Evolutionary conservation across 805 yeast species (phyloP).

Genomic region (Lachancea sp.): DNA sequence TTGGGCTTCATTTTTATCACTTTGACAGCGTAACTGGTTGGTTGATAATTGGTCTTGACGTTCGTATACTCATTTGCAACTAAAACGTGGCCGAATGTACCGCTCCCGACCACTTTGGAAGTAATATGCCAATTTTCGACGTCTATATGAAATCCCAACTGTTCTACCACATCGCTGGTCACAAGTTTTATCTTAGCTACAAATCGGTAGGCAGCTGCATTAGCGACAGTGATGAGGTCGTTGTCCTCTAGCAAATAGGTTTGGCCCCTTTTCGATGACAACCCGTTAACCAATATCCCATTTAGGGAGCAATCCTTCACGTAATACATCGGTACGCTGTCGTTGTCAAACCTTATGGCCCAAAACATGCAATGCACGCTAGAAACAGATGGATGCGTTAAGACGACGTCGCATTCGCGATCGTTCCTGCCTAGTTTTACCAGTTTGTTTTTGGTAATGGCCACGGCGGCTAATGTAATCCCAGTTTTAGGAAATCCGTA

Average conservation of each 20-base stretch:
- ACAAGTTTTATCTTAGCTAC: slow-evolving; percentile 7
- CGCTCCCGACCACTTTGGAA: slow-evolving; percentile 42
- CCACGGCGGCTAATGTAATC: slow-evolving; percentile 14
- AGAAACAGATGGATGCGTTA: slow-evolving; percentile 39
- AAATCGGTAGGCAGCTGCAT: slow-evolving; percentile 24
- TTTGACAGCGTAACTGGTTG: slow-evolving; percentile 45
- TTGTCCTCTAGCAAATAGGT: slow-evolving; percentile 33
- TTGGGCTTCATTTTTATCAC: slow-evolving; percentile 33
- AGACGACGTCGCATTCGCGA: slow-evolving; percentile 29
- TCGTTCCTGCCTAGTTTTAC: slow-evolving; percentile 41
- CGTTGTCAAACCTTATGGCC: slow-evolving; percentile 45
- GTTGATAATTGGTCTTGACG: slow-evolving; percentile 11
- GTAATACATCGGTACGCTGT: slow-evolving; percentile 42
- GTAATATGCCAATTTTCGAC: slow-evolving; percentile 39
- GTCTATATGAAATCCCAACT: slow-evolving; percentile 18
- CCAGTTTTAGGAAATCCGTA: slow-evolving; percentile 1
- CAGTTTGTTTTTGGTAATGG: slow-evolving; percentile 30
- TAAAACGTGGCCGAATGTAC: slow-evolving; percentile 52
- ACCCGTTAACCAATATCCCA: slow-evolving; percentile 44
- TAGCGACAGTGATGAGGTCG: slow-evolving; percentile 38
- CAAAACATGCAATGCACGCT: slow-evolving; percentile 43
- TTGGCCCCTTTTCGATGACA: slow-evolving; percentile 27
- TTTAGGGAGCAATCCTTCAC: slow-evolving; percentile 46
- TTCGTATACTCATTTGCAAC: slow-evolving; percentile 11
- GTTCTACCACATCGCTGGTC: slow-evolving; percentile 16